Evolutionary conservation across 495 filamentous ascomycete genomes (phyloP).

Genomic region (Talaromyces thailandensis): DNA sequence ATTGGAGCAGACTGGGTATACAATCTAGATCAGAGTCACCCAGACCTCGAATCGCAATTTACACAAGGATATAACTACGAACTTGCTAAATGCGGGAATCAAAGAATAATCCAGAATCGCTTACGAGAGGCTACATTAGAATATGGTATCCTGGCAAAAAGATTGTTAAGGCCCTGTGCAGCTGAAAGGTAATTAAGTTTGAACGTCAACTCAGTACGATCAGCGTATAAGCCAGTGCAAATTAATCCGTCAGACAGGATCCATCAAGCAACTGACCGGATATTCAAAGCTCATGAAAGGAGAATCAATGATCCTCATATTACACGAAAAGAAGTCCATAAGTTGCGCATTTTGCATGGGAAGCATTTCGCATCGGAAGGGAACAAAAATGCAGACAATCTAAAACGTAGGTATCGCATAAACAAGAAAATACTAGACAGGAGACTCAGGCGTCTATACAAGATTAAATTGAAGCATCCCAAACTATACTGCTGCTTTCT

Average conservation of each 20-base stretch:
- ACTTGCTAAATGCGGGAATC: not conserved
- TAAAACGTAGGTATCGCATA: not conserved
- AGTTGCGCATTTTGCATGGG: not conserved
- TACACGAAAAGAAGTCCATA: not conserved
- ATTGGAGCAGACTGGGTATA: not conserved
- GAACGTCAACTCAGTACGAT: not conserved
- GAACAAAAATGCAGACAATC: not conserved
- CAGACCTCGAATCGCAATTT: not conserved
- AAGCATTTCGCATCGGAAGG: not conserved
- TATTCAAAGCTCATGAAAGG: slow-evolving; percentile 1
- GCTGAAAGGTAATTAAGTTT: slow-evolving; percentile 2
- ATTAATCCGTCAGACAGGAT: too few relatives aligned
- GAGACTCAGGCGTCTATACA: not conserved
- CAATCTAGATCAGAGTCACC: not conserved
- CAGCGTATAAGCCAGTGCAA: too few relatives aligned
- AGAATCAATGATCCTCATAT: not conserved
- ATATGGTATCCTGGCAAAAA: not conserved
- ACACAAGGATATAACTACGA: not conserved
- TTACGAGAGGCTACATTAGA: slow-evolving; percentile 2
- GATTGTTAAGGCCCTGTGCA: not conserved
- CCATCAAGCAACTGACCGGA: not conserved
- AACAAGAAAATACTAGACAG: not conserved
- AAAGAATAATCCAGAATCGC: not conserved
- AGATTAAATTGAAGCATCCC: not conserved
- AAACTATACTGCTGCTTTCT: not conserved